Base-by-base conservation (phyloP, 139 green algal species). In the Tetraselmis striata region DNA sequence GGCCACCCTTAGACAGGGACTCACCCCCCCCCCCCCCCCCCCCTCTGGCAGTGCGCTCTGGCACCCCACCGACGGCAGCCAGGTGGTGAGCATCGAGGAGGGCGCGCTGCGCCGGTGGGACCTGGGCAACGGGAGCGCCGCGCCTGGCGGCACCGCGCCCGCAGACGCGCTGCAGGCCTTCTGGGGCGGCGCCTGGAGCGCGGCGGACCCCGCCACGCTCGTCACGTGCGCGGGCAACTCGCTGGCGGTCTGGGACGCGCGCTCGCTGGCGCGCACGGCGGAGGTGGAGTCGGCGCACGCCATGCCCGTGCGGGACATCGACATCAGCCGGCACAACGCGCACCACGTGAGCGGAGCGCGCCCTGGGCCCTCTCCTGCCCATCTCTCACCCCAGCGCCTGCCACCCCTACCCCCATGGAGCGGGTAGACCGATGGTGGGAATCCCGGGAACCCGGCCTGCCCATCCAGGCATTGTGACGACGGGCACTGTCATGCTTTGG, bases 251-350 rank as follows among this genome's bases (percentile, higher is more conserved):
- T 95, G 91, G 91, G 93, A 96, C 83, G 23, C 93, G 80, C 85
- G 89, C 5, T 86, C 45, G 29, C 87, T 93, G 87, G 80, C 87
- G 82, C 31, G 83, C 76, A 67, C 78, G 29, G 0, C 79, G 77
- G 81, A 81, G 79, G 84, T 91, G 29, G 29, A 82, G 24, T n/a
- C 67, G 23, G 92, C 92, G 23, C 93, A 96, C 81, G 80, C 84
- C 30, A 92, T 94, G 92, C 87, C 90, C 1, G 86, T 91, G 1
- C 84, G 93, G 11, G 89, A 93, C 83, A 86, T 97, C 1, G 88
- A 93, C 87, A 94, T 91, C 84, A 89, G 87, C 26, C 86, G 87
- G 1, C 81, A 89, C 77, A 79, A 88, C 28, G 84, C 88, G 59
- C 85, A 95, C 81, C 32, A 82, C 1, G 80, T 88, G 79, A 31